Evolutionary conservation across 148 eudicot genomes (phyloP), one percentile per base, ranked within the genome.

Genomic region (Oxyria digyna): DNA sequence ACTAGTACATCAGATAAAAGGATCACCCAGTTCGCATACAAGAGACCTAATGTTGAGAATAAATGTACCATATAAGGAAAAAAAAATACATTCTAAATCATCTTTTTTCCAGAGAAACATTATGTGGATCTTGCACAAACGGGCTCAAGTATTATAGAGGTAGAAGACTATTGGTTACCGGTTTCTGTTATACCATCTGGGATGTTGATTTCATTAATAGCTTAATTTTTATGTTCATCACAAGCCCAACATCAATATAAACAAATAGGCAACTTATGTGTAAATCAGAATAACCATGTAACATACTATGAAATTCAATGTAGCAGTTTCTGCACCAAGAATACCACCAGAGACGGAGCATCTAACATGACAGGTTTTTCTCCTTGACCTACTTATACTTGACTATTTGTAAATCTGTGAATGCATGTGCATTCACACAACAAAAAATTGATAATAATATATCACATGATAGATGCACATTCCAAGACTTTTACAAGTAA

Each of bases 281-380:
- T 67, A 70, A 21, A 23, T 67, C 66, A 71, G 13, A 35, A 35
- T 13, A 0, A 35, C 46, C 14, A 71, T 64, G 68, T n/a, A 42
- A 10, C 73, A 65, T 85, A 93, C 98, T 96, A 93, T 93, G 75
- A 93, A 93, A 68, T 92, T 87, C 69, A 93, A 89, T 21, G 92
- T 82, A 74, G 86, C 98, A 67, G 84, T 77, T 75, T 90, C 98
- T 55, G 96, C 96, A 69, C 88, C 91, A 69, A 87, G 85, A 67
- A 87, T 80, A 75, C 98, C 98, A 74, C 98, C 98, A 72, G 98
- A 93, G 32, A 93, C 98, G 98, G 98, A 69, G 98, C 98, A 85
- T 93, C 98, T 85, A 93, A 74, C 95, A 93, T 85, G 62, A 77
- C 79, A 70, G 90, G 87, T 42, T 69, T 79, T 69, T 77, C 82